These are phyloP conservation scores for Polyrhizophydium stewartii DNA, from an alignment of 371 early-diverging fungal genomes.

Conservation along the genomic window DNA sequence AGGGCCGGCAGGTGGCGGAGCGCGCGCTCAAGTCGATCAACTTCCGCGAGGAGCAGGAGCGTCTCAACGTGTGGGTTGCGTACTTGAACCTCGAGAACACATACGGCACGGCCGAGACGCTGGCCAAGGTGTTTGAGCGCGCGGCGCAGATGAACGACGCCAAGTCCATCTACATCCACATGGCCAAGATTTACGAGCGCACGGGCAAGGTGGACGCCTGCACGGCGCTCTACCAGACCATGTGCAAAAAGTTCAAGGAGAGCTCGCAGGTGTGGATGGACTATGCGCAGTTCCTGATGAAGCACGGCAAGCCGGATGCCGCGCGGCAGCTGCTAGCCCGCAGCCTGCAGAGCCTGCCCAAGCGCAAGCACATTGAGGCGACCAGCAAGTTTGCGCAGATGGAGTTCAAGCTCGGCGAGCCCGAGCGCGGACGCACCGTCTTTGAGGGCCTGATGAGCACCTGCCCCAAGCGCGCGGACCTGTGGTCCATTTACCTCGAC, in stretches of 20 bases:
- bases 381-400: conserved; percentile 89
- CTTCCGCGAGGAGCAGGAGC: conserved; percentile 91
- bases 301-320: conserved; percentile 63
- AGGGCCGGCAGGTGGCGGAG: conserved; percentile 89
- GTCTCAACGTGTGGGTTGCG: conserved; percentile 94
- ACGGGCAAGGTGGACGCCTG: conserved; percentile 60
- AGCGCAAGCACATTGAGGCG: conserved; percentile 84
- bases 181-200: conserved; percentile 85
- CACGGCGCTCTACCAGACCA: conserved; percentile 60
- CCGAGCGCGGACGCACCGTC: conserved; percentile 93
- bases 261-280: conserved; percentile 86
- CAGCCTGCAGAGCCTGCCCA: conserved; percentile 75
- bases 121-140: conserved; percentile 77
- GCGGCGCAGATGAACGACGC: conserved; percentile 79
- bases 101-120: conserved; percentile 76
- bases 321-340: conserved; percentile 77
- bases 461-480: conserved; percentile 89
- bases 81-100: conserved; percentile 89
- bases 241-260: conserved; percentile 80
- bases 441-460: conserved; percentile 90
- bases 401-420: conserved; percentile 91
- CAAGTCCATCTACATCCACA: conserved; percentile 78
- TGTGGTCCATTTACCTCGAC: conserved; percentile 94
- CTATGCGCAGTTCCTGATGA: conserved; percentile 73
- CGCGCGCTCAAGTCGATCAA: conserved; percentile 90